Evolutionary conservation across 805 yeast genomes (phyloP).

Genomic region (Spathaspora gorwiae): DNA sequence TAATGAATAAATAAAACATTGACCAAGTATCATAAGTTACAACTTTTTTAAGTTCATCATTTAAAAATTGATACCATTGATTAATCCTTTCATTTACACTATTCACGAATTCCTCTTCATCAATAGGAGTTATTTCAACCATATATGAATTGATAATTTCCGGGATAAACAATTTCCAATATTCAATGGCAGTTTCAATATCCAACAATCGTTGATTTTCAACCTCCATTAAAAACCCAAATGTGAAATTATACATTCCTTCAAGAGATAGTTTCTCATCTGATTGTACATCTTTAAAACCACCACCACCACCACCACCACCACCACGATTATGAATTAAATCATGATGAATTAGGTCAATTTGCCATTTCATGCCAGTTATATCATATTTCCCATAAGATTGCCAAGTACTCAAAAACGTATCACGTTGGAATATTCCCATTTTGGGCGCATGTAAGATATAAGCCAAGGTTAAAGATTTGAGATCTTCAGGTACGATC

Average conservation of each 20-base stretch:
- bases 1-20: slow-evolving; percentile 68
- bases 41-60: slow-evolving; percentile 31
- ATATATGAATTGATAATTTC: slow-evolving; percentile 7
- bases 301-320: too few species aligned
- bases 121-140: not conserved
- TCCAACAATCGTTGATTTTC: slow-evolving; percentile 51
- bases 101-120: slow-evolving; percentile 15
- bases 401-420: slow-evolving; percentile 60
- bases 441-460: slow-evolving; percentile 61
- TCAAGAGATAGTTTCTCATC: slow-evolving; percentile 37
- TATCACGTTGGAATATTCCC: slow-evolving; percentile 52
- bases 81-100: slow-evolving; percentile 28
- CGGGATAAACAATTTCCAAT: slow-evolving; percentile 69
- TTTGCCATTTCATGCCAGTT: slow-evolving; percentile 42
- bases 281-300: slow-evolving; percentile 8
- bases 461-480: slow-evolving; percentile 66
- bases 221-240: slow-evolving; percentile 57
- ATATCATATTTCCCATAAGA: slow-evolving; percentile 24
- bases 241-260: slow-evolving; percentile 66
- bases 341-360: slow-evolving; percentile 12
- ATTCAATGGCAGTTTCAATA: slow-evolving; percentile 60
- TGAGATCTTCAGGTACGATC: slow-evolving; percentile 69
- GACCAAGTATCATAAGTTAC: slow-evolving; percentile 79
- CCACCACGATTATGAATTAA: too few species aligned
- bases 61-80: slow-evolving; percentile 59